phyloP scores from a whole-genome alignment of 306 rosid genomes.

The Prunus campanulata region DNA sequence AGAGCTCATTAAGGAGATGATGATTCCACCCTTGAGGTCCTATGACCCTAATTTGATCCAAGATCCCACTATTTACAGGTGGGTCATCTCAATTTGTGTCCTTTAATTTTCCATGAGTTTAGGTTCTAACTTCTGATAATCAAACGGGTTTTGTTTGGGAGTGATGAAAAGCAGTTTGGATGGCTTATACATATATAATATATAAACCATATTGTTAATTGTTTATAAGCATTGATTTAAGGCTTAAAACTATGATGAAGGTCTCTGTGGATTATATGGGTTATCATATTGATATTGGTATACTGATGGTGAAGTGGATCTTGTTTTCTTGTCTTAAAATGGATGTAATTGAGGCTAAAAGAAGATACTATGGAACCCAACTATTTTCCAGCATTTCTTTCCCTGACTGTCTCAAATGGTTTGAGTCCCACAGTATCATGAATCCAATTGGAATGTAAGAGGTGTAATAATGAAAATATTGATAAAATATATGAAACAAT shows the following conservation, averaged over 20 bases:
- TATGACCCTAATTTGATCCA: slow-evolving; percentile 82
- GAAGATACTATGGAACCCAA: too few species aligned
- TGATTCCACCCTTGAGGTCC: slow-evolving; percentile 75
- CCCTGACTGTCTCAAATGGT: not conserved
- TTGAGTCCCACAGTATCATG: not conserved
- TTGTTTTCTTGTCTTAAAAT: not conserved
- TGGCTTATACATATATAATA: not conserved
- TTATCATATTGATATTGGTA: not conserved
- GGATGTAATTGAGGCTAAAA: not conserved
- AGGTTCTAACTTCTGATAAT: not conserved
- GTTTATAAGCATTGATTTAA: not conserved
- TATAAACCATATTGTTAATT: not conserved
- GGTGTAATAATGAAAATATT: not conserved
- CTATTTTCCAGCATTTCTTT: not conserved
- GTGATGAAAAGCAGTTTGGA: not conserved
- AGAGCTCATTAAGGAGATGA: slow-evolving; percentile 51
- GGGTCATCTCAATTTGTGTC: slow-evolving; percentile 9
- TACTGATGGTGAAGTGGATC: not conserved
- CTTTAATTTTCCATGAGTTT: not conserved
- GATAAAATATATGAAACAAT: not conserved
- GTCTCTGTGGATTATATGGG: not conserved
- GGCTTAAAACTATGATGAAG: not conserved
- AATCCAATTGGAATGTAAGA: not conserved
- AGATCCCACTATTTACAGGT: slow-evolving; percentile 86
- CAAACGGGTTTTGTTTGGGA: not conserved